Conservation (phyloP, 192 early-diverging fungal species). For the Cetraspora pellucida region DNA sequence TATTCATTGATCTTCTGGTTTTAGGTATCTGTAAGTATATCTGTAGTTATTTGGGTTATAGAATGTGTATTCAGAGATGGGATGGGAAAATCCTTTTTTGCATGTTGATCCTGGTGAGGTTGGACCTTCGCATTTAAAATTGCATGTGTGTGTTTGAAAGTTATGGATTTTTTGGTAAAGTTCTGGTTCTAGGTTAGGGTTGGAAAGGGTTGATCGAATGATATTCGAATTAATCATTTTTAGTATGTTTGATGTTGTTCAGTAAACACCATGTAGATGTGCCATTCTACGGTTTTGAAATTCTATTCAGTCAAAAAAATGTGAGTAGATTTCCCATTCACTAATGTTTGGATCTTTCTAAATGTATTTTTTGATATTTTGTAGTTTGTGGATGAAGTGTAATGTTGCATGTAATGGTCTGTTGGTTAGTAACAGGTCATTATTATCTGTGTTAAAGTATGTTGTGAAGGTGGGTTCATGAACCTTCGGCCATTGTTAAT, state of each 20-base stretch:
- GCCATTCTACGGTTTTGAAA: not conserved
- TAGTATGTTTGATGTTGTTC: not conserved
- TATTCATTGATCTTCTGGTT: not conserved
- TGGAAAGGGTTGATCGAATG: not conserved
- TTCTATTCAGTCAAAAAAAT: conserved; percentile 14
- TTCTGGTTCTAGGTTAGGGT: not conserved
- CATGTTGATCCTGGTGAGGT: too few relatives aligned
- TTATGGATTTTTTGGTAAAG: too few relatives aligned
- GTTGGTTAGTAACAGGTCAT: too few relatives aligned
- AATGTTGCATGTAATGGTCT: not conserved
- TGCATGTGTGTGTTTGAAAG: too few relatives aligned
- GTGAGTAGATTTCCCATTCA: not conserved
- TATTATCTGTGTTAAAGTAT: too few relatives aligned
- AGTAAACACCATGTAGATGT: not conserved
- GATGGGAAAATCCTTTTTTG: too few relatives aligned
- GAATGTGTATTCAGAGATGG: too few relatives aligned
- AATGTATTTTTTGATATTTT: not conserved
- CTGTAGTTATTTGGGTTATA: too few relatives aligned
- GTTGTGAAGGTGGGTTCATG: too few relatives aligned
- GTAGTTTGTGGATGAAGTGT: conserved; percentile 10
- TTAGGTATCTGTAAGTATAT: too few relatives aligned
- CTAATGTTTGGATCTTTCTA: not conserved
- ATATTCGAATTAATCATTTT: not conserved
- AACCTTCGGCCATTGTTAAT: not conserved
- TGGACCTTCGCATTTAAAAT: too few relatives aligned